phyloP scores from a whole-genome alignment of 208 protist genomes.

The Crithidia sp. region DNA sequence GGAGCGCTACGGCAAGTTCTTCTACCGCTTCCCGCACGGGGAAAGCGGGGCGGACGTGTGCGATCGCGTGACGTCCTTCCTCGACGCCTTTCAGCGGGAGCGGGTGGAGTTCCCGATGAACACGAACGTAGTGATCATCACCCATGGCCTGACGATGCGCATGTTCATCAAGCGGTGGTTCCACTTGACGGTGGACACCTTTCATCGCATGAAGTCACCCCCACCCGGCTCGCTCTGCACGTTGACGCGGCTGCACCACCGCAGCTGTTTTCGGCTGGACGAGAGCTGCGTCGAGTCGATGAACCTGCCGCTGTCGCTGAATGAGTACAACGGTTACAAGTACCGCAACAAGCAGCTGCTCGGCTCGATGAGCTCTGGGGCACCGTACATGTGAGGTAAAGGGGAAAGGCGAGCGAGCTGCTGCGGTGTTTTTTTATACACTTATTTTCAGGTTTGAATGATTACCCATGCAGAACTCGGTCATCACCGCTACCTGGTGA shows the following conservation, averaged over 20 bases:
- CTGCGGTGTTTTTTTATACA: too few relatives aligned
- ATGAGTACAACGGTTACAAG: slow-evolving; percentile 89
- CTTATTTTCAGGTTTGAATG: too few relatives aligned
- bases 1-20: slow-evolving; percentile 90
- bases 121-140: slow-evolving; percentile 91
- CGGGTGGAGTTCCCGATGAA: slow-evolving; percentile 82
- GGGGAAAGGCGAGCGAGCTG: not conserved
- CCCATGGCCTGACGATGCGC: slow-evolving; percentile 87
- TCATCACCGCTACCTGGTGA: too few relatives aligned
- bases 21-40: slow-evolving; percentile 92
- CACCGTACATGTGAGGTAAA: slow-evolving; percentile 79
- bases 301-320: slow-evolving; percentile 79
- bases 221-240: slow-evolving; percentile 70
- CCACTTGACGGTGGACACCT: slow-evolving; percentile 91
- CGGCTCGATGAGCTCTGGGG: slow-evolving; percentile 88
- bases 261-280: slow-evolving; percentile 78
- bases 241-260: slow-evolving; percentile 81
- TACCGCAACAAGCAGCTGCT: slow-evolving; percentile 90
- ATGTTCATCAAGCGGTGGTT: slow-evolving; percentile 94
- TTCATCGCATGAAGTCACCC: slow-evolving; percentile 84
- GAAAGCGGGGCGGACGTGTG: slow-evolving; percentile 94
- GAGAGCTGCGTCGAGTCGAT: slow-evolving; percentile 70
- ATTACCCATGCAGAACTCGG: too few relatives aligned
- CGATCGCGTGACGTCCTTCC: slow-evolving; percentile 91
- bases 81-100: slow-evolving; percentile 88